These are phyloP conservation scores for Beauveria pseudobassiana DNA, from an alignment of 2,329 filamentous ascomycete genomes.

Conservation along the genomic window DNA sequence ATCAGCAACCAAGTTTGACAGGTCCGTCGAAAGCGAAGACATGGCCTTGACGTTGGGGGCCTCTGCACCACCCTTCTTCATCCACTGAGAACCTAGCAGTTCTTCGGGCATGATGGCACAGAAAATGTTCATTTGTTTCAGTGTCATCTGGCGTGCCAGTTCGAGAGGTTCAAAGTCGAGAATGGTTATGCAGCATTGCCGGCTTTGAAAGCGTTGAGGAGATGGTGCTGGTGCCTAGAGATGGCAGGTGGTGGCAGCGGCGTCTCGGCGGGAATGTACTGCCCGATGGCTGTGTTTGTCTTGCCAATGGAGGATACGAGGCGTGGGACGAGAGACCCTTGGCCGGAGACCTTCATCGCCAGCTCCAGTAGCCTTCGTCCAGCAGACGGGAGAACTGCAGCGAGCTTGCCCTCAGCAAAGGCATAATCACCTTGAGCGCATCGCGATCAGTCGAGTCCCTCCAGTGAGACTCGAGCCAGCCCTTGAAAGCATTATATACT, in stretches of 20 bases:
- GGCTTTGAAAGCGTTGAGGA: slow-evolving; percentile 66
- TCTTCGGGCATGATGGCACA: slow-evolving; percentile 89
- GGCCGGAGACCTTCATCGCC: slow-evolving; percentile 66
- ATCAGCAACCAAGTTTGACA: slow-evolving; percentile 88
- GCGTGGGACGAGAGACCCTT: slow-evolving; percentile 72
- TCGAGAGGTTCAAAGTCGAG: slow-evolving; percentile 89
- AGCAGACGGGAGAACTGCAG: slow-evolving; percentile 62
- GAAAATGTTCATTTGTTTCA: slow-evolving; percentile 87
- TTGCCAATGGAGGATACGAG: slow-evolving; percentile 83
- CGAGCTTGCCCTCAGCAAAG: slow-evolving; percentile 68
- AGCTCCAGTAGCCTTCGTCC: slow-evolving; percentile 76
- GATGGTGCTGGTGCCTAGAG: slow-evolving; percentile 66
- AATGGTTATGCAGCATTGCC: slow-evolving; percentile 62
- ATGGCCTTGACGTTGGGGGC: slow-evolving; percentile 90
- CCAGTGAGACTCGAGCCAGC: slow-evolving; percentile 97
- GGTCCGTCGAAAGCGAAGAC: slow-evolving; percentile 84
- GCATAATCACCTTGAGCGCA: slow-evolving; percentile 66
- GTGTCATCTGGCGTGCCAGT: slow-evolving; percentile 81
- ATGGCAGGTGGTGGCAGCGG: slow-evolving; percentile 64
- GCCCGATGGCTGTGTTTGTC: slow-evolving; percentile 66
- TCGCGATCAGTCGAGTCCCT: slow-evolving; percentile 69
- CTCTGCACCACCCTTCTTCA: slow-evolving; percentile 71
- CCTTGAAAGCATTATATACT: slow-evolving; percentile 95
- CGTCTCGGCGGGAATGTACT: slow-evolving; percentile 63
- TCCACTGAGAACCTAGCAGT: slow-evolving; percentile 87